Base-by-base conservation (phyloP, 345 rosid species). In the Syzygium oleosum region DNA sequence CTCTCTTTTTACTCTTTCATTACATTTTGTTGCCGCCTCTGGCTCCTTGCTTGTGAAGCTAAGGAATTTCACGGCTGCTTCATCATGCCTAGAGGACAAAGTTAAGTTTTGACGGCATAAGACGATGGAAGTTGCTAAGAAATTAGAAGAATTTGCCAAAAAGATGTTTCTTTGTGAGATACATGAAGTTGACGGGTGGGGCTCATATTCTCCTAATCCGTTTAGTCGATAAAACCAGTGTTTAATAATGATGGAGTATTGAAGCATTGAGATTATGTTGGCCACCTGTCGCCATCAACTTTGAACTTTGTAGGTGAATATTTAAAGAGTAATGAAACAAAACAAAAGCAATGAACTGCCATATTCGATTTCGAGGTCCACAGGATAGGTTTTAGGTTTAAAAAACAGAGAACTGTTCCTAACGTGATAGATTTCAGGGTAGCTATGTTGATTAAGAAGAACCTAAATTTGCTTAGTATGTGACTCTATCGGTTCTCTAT, bases 321-420 rank as follows among this genome's bases (percentile, higher is more conserved):
- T 61, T 59, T 29, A 27, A 12, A 59, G 31, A 27, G 65, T 59
- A 59, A 0, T 3, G 27, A 55, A 55, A 23, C 27, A 25, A n/a
- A 0, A 25, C 12, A 59, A 27, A 61, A 27, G 13, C 7, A 15
- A 61, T 0, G 12, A 12, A 2, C 4, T 3, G 0, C 12, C 31
- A 12, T 0, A 12, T 61, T 27, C 68, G 3, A 27, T 27, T 27
- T 61, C 34, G 5, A 0, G 29, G 17, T 5, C 29, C 27, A 27
- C 0, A 61, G 12, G 14, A 3, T 53, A 53, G 9, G 13, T 61
- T 61, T 61, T 25, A 59, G 7, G 3, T 59, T 59, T 0, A 15
- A 59, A 2, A 25, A 59, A 56, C 29, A 2, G 15, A 1, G 29
- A 59, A 55, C 11, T 0, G 1, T 4, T 12, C 65, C 65, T 27